Percentiles rank a stretch among this genome's conserved stretches.
Evolutionary conservation across 2,329 filamentous ascomycete genomes (phyloP).

Genomic region (Lecanicillium sp.): DNA sequence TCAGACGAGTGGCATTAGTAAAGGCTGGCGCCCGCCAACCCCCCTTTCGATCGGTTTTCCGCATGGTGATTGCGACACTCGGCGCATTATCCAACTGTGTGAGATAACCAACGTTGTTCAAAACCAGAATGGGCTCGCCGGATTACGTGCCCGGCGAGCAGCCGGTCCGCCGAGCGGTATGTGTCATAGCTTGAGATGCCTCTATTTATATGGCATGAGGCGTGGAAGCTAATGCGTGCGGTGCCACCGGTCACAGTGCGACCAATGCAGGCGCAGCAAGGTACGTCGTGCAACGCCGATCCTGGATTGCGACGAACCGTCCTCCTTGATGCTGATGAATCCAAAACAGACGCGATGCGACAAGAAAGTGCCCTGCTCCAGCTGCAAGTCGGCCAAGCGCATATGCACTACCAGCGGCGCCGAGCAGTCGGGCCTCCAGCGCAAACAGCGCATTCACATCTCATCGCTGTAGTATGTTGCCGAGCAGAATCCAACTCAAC

Average conservation of each 20-base stretch:
- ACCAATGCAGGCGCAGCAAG: slow-evolving; percentile 26
- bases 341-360: slow-evolving; percentile 39
- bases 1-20: too few relatives aligned
- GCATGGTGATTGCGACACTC: too few relatives aligned
- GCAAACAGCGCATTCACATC: slow-evolving; percentile 51
- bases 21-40: too few relatives aligned
- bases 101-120: not conserved
- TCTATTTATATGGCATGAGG: too few relatives aligned
- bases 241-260: slow-evolving; percentile 25
- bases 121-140: not conserved
- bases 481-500: not conserved
- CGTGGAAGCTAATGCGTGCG: slow-evolving; percentile 2
- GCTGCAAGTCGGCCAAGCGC: slow-evolving; percentile 48
- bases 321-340: not conserved
- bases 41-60: too few relatives aligned
- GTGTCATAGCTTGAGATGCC: too few relatives aligned
- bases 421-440: slow-evolving; percentile 49
- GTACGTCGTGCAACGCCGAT: slow-evolving; percentile 19
- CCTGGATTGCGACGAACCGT: not conserved
- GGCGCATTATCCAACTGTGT: too few relatives aligned
- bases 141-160: slow-evolving; percentile 6
- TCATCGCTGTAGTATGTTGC: slow-evolving; percentile 55
- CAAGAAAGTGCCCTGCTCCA: slow-evolving; percentile 52
- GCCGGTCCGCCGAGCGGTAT: slow-evolving; percentile 11
- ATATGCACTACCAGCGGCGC: slow-evolving; percentile 50